phyloP scores from a whole-genome alignment of 345 rosid genomes.

The Eucalyptus sp. region DNA sequence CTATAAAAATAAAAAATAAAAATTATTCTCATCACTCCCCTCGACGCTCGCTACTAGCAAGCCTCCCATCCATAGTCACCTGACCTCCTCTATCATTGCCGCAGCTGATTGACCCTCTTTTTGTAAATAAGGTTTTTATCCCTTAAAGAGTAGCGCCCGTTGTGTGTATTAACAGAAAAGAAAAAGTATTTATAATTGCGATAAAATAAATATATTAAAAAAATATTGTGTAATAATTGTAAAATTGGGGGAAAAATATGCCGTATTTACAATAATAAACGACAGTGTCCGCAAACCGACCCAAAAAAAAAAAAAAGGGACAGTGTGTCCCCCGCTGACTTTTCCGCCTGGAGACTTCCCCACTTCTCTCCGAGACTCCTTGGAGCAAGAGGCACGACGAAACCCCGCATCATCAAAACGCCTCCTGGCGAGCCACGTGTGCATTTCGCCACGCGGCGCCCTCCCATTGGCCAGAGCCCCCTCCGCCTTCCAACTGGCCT shows the following conservation, averaged over 20 bases:
- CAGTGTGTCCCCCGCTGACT: not conserved
- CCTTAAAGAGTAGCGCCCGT: not conserved
- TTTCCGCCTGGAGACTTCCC: not conserved
- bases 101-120: fast-evolving
- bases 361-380: not conserved
- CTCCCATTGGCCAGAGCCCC: not conserved
- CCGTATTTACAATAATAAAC: not conserved
- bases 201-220: not conserved
- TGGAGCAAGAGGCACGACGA: not conserved
- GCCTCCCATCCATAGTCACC: fast-evolving
- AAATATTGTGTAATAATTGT: not conserved
- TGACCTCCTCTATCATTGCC: too few species aligned
- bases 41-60: fast-evolving
- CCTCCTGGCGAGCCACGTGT: constrained; percentile 15
- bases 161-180: not conserved
- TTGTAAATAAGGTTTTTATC: too few species aligned
- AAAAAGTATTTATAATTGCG: not conserved
- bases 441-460: not conserved
- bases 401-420: constrained; percentile 1
- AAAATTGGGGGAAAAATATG: not conserved
- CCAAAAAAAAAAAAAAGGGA: too few species aligned
- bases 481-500: not conserved
- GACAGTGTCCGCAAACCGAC: too few species aligned
- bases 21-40: too few species aligned
- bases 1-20: too few species aligned